These are phyloP conservation scores for Amoebophrya sp. DNA, from an alignment of 169 alveolate species.

Conservation along the genomic window DNA sequence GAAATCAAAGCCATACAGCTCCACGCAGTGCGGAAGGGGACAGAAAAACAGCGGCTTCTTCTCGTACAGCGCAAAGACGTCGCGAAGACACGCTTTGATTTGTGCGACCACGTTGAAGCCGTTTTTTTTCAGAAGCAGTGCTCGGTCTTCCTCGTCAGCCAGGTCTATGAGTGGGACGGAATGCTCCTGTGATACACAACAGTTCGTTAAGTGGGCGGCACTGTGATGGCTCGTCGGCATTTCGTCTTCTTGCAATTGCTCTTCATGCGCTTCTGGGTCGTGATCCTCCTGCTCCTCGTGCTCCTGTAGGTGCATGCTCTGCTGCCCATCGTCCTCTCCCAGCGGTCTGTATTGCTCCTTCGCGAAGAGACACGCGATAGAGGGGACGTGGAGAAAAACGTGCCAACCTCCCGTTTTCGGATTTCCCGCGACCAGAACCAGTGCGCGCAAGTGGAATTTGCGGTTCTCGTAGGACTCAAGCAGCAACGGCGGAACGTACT, in stretches of 20 bases:
- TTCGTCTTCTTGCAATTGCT: too few relatives aligned
- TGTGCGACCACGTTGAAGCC: too few relatives aligned
- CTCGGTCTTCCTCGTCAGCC: too few relatives aligned
- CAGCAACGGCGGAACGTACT: not conserved
- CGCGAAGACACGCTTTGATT: not conserved
- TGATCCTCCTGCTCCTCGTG: too few relatives aligned
- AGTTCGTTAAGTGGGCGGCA: too few relatives aligned
- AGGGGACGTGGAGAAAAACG: not conserved
- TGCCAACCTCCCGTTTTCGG: not conserved
- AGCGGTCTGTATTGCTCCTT: not conserved
- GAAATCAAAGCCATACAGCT: not conserved
- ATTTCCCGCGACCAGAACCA: not conserved
- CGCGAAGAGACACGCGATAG: not conserved
- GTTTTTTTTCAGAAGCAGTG: too few relatives aligned
- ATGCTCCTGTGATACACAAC: too few relatives aligned
- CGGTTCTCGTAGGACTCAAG: not conserved
- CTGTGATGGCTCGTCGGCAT: too few relatives aligned
- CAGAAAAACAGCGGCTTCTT: not conserved
- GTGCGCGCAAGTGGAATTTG: not conserved
- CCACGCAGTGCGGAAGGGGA: not conserved
- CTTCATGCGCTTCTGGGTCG: too few relatives aligned
- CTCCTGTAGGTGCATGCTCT: too few relatives aligned
- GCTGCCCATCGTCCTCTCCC: too few relatives aligned
- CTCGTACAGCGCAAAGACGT: not conserved
- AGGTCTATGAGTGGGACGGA: too few relatives aligned